These are phyloP conservation scores for Cynara cardunculus DNA, from an alignment of 129 eudicot species.

Conservation along the genomic window DNA sequence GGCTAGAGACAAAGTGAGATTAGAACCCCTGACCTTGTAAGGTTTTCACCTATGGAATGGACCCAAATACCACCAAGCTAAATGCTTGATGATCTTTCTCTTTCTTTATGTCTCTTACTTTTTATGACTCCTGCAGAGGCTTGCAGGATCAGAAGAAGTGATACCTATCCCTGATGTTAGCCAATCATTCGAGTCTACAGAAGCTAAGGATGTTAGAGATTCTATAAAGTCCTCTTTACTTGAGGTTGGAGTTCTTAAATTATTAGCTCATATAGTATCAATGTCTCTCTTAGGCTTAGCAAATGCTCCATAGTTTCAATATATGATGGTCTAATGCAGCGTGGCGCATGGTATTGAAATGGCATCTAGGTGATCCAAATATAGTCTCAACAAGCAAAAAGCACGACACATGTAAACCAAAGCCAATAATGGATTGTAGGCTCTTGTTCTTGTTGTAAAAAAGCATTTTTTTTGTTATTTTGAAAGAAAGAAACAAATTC, in stretches of 20 bases:
- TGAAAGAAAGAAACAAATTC: neutral
- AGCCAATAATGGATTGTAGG: neutral
- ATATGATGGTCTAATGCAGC: neutral
- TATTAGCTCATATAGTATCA: conserved; percentile 7
- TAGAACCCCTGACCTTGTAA: neutral
- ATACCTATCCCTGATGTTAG: conserved; percentile 62
- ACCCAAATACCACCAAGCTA: neutral
- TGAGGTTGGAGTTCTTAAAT: conserved; percentile 38
- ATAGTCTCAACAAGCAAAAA: neutral
- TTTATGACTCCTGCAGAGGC: conserved; percentile 56
- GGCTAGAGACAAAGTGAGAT: neutral
- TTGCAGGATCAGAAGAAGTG: conserved; percentile 76
- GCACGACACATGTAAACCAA: neutral
- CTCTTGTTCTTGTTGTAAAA: neutral
- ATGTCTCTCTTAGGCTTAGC: neutral
- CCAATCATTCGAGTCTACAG: conserved; percentile 41
- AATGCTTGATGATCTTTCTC: conserved; percentile 2
- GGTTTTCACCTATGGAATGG: conserved; percentile 1
- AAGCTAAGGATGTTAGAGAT: conserved; percentile 47
- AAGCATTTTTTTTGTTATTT: neutral
- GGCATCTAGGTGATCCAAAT: neutral
- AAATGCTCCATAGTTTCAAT: neutral
- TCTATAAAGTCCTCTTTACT: conserved; percentile 60
- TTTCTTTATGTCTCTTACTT: conserved; percentile 6
- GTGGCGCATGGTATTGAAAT: neutral